phyloP scores from a whole-genome alignment of 2,329 filamentous ascomycete genomes.

The Alternaria ventricosa region DNA sequence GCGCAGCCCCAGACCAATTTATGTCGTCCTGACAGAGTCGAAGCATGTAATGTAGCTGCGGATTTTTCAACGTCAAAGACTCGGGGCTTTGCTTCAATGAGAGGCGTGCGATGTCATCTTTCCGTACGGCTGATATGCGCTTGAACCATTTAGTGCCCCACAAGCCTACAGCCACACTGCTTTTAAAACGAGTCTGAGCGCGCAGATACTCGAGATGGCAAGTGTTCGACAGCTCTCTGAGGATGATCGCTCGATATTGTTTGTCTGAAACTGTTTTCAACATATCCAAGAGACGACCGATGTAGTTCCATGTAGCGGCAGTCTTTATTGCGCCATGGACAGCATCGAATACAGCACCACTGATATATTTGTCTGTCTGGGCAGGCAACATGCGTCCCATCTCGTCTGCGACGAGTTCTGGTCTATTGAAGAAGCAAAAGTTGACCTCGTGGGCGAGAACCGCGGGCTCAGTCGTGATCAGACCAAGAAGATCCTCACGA shows the following conservation, averaged over 20 bases:
- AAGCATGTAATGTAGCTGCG: constrained; percentile 55
- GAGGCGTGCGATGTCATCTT: constrained; percentile 45
- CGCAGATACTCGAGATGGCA: constrained; percentile 55
- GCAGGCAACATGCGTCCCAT: constrained; percentile 50
- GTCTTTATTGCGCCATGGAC: constrained; percentile 47
- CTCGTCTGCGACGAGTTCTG: constrained; percentile 56
- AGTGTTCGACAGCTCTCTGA: constrained; percentile 56
- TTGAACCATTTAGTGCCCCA: constrained; percentile 53
- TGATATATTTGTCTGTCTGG: constrained; percentile 54
- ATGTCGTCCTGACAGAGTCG: constrained; percentile 53
- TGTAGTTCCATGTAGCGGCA: constrained; percentile 53
- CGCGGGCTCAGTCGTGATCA: constrained; percentile 32
- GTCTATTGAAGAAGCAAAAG: constrained; percentile 49
- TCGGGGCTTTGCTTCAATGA: constrained; percentile 53
- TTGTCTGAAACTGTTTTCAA: constrained; percentile 42
- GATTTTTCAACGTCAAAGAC: constrained; percentile 41
- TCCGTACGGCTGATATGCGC: constrained; percentile 29
- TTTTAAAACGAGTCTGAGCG: constrained; percentile 50
- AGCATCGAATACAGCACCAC: constrained; percentile 52
- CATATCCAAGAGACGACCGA: constrained; percentile 47
- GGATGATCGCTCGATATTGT: constrained; percentile 41
- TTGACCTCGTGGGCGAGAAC: constrained; percentile 39
- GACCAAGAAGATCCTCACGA: constrained; percentile 45
- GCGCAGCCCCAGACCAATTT: constrained; percentile 43
- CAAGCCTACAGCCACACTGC: constrained; percentile 46